Conservation (phyloP, 2,329 filamentous ascomycete genomes). For the Cytospora schulzeri region DNA sequence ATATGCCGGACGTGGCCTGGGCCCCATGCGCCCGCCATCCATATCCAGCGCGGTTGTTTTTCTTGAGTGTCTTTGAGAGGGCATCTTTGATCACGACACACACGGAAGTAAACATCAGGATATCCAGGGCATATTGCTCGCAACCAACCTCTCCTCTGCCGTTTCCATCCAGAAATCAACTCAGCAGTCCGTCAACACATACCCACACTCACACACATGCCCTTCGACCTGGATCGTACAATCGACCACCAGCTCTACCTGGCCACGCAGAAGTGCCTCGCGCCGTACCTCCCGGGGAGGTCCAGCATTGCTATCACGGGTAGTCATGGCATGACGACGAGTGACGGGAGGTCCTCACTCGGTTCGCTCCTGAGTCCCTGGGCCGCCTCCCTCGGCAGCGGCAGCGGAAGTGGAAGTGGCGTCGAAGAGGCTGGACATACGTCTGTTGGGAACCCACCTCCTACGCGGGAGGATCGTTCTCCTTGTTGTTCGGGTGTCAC, state of each 20-base stretch:
- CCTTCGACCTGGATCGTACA: slow-evolving; percentile 15
- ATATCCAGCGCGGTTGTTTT: too few relatives aligned
- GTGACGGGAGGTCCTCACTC: not conserved
- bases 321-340: too few relatives aligned
- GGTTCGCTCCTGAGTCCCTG: not conserved
- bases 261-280: slow-evolving; percentile 18
- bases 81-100: too few relatives aligned
- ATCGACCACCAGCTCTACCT: slow-evolving; percentile 22
- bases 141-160: too few relatives aligned
- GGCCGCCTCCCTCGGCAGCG: not conserved
- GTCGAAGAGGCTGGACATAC: not conserved
- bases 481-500: too few relatives aligned
- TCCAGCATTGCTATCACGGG: not conserved
- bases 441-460: not conserved
- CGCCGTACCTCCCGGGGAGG: slow-evolving; percentile 1
- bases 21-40: not conserved
- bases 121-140: too few relatives aligned
- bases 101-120: too few relatives aligned
- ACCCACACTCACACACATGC: slow-evolving; percentile 4
- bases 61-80: too few relatives aligned
- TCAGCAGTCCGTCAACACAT: too few relatives aligned
- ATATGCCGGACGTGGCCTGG: slow-evolving; percentile 16
- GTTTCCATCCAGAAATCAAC: too few relatives aligned
- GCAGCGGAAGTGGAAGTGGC: not conserved
- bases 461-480: too few relatives aligned